Percentiles rank a stretch among this genome's conserved stretches.
Conservation (phyloP, 345 rosid genomes). For the Viola odorata region DNA sequence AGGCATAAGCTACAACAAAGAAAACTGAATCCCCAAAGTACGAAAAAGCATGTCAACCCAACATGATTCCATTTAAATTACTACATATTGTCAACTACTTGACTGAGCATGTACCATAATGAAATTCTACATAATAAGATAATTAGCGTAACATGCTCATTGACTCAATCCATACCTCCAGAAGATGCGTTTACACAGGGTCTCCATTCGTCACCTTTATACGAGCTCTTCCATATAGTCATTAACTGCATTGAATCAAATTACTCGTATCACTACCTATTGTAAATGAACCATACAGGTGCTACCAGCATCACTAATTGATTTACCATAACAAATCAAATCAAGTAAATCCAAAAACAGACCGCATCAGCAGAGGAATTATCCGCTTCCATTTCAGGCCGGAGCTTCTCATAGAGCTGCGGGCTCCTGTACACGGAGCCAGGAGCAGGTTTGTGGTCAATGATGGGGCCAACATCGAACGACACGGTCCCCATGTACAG, state of each 20-base stretch:
- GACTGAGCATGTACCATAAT: neutral
- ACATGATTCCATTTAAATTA: neutral
- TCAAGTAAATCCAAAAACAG: conserved; percentile 15
- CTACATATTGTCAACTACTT: neutral
- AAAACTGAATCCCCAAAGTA: neutral
- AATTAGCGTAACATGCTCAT: neutral
- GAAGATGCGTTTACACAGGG: conserved; percentile 64
- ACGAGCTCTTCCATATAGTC: conserved; percentile 82
- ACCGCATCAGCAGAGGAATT: conserved; percentile 92
- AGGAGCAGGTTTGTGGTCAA: conserved; percentile 58
- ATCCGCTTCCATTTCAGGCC: conserved; percentile 82
- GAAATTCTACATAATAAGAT: neutral
- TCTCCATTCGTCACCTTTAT: conserved; percentile 73
- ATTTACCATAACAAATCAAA: neutral
- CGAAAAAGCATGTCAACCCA: neutral
- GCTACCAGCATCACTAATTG: neutral
- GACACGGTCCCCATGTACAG: conserved; percentile 95
- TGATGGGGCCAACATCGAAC: conserved; percentile 65
- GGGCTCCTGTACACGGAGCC: conserved; percentile 94
- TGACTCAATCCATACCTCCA: conserved; percentile 45
- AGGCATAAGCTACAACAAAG: neutral
- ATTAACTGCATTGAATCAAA: conserved; percentile 46
- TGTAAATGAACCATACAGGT: neutral
- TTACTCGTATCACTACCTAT: conserved; percentile 4
- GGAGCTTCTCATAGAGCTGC: conserved; percentile 78